phyloP scores from a whole-genome alignment of 2,329 filamentous ascomycete species.

The Tolypocladium paradoxum region DNA sequence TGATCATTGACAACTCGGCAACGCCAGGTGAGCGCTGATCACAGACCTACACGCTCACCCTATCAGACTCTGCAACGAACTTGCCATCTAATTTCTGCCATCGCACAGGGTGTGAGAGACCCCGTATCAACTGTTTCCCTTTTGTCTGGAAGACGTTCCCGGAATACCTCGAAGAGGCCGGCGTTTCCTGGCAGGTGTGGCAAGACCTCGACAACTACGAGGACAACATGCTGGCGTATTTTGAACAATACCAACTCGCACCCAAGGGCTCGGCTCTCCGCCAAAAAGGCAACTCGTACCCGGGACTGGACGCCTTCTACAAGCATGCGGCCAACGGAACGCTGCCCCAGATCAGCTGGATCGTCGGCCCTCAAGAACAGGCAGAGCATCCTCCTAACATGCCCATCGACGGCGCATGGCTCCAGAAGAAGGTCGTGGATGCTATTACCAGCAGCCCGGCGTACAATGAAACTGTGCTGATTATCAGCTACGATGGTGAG shows the following conservation, averaged over 20 bases:
- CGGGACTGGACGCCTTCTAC: slow-evolving; percentile 37
- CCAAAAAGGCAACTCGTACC: slow-evolving; percentile 24
- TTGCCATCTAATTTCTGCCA: slow-evolving; percentile 4
- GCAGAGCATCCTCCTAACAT: slow-evolving; percentile 33
- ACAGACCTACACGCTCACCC: not conserved
- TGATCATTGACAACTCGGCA: slow-evolving; percentile 35
- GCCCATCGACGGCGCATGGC: slow-evolving; percentile 43
- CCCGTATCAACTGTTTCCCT: slow-evolving; percentile 36
- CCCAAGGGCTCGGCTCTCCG: slow-evolving; percentile 6
- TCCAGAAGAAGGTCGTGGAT: slow-evolving; percentile 41
- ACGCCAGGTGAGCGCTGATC: slow-evolving; percentile 6
- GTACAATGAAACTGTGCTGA: slow-evolving; percentile 36
- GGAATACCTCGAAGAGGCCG: slow-evolving; percentile 34
- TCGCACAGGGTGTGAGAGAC: slow-evolving; percentile 24
- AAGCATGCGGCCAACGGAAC: slow-evolving; percentile 34
- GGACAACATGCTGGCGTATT: slow-evolving; percentile 40
- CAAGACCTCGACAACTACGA: slow-evolving; percentile 39
- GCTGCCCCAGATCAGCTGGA: slow-evolving; percentile 39
- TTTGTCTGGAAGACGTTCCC: slow-evolving; percentile 40
- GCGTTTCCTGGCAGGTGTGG: slow-evolving; percentile 38
- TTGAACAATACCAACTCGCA: slow-evolving; percentile 9
- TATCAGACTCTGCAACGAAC: not conserved
- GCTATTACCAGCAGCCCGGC: slow-evolving; percentile 35
- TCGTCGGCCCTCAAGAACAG: slow-evolving; percentile 40
- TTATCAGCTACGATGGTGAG: slow-evolving; percentile 38